phyloP scores from a whole-genome alignment of 192 early-diverging fungal genomes.

The Helicostylum pulchrum region DNA sequence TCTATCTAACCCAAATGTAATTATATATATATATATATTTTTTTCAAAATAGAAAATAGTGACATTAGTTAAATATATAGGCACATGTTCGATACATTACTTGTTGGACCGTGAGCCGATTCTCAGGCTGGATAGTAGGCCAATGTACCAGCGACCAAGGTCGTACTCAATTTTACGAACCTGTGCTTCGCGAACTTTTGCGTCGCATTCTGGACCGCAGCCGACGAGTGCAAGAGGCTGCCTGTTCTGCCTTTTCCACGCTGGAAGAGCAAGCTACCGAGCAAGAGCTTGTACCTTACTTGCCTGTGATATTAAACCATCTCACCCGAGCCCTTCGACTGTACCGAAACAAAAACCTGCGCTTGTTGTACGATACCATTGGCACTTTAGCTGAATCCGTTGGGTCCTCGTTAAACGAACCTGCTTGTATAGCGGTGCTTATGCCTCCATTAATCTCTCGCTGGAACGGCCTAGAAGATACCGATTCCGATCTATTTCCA shows the following conservation, averaged over 20 bases:
- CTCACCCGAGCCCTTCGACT: constrained; percentile 77
- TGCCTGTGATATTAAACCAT: constrained; percentile 79
- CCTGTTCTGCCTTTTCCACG: constrained; percentile 92
- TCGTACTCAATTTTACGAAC: constrained; percentile 71
- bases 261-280: constrained; percentile 86
- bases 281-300: constrained; percentile 80
- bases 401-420: constrained; percentile 74
- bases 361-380: constrained; percentile 94
- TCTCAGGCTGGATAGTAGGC: constrained; percentile 39
- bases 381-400: constrained; percentile 95
- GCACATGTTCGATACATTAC: constrained; percentile 92
- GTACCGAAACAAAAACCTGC: constrained; percentile 92
- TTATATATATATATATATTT: no score
- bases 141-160: constrained; percentile 14
- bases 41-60: background rate
- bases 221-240: constrained; percentile 96
- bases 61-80: constrained; percentile 32
- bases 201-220: constrained; percentile 85
- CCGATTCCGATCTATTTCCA: constrained; percentile 91
- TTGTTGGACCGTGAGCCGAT: constrained; percentile 97
- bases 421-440: constrained; percentile 73
- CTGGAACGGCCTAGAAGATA: constrained; percentile 78
- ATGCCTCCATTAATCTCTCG: constrained; percentile 85
- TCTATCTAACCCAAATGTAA: constrained; percentile 70
- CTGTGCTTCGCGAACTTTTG: constrained; percentile 72